Conservation (phyloP, 129 eudicot species). For the Calendula officinalis region DNA sequence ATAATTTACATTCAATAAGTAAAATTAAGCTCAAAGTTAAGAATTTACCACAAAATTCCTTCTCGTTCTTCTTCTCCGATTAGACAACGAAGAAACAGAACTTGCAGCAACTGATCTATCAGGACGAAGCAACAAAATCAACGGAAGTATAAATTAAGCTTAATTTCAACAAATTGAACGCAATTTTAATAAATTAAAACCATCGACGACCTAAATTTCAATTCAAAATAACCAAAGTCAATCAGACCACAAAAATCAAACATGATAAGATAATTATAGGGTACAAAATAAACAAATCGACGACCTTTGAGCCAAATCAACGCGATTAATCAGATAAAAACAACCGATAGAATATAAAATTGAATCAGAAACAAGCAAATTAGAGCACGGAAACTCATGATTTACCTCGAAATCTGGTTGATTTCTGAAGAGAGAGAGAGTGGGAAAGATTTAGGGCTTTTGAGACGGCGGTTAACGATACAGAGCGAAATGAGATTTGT, state of each 20-base stretch:
- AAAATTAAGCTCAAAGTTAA: not conserved
- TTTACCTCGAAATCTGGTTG: slow-evolving; percentile 24
- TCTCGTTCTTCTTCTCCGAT: slow-evolving; percentile 16
- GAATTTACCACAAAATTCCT: slow-evolving; percentile 18
- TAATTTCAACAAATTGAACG: not conserved
- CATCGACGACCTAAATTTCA: not conserved
- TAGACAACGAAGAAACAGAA: slow-evolving; percentile 11
- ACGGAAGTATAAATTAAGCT: no score
- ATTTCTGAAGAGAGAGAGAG: slow-evolving; percentile 10
- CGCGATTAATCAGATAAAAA: not conserved
- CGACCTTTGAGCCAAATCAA: not conserved
- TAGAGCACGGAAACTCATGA: slow-evolving; percentile 5
- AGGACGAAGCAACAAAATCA: slow-evolving; percentile 7
- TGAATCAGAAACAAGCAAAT: slow-evolving; percentile 18
- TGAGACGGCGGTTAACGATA: slow-evolving; percentile 52
- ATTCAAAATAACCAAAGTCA: not conserved
- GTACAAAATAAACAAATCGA: slow-evolving; percentile 16
- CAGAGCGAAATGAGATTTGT: slow-evolving; percentile 36
- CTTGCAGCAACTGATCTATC: slow-evolving; percentile 19
- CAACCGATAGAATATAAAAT: slow-evolving; percentile 4
- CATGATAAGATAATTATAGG: not conserved
- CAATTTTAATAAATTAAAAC: slow-evolving; percentile 17
- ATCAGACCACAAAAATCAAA: slow-evolving; percentile 5
- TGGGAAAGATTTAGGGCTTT: slow-evolving; percentile 51
- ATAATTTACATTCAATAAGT: not conserved